These are phyloP conservation scores for Anacardium occidentale DNA, from an alignment of 345 rosid species.

Conservation along the genomic window DNA sequence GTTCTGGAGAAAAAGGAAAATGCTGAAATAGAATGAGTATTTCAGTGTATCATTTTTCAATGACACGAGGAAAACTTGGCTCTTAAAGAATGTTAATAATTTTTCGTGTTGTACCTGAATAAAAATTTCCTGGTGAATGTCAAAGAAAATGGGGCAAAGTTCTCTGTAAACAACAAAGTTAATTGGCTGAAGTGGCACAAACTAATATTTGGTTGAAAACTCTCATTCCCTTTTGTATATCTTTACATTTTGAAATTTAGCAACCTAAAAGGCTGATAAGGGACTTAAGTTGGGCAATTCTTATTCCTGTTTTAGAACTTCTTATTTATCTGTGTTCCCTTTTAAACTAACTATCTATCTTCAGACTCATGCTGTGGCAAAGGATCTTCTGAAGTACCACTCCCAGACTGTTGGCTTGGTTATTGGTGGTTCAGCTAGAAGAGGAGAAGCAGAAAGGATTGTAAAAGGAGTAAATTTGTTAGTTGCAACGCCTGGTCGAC, in stretches of 20 bases:
- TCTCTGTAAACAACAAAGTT: too few relatives aligned
- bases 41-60: too few relatives aligned
- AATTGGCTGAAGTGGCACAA: neutral
- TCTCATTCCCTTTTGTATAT: neutral
- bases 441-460: constrained; percentile 79
- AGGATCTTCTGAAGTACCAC: constrained; percentile 86
- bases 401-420: constrained; percentile 86
- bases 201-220: neutral
- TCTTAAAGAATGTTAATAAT: neutral
- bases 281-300: neutral
- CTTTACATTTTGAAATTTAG: neutral
- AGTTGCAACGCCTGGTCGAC: constrained; percentile 97
- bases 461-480: constrained; percentile 80
- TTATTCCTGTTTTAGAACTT: neutral
- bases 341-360: constrained; percentile 3
- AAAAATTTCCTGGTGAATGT: too few relatives aligned
- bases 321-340: neutral
- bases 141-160: too few relatives aligned
- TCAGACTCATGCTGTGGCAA: constrained; percentile 89
- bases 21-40: too few relatives aligned
- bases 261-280: neutral
- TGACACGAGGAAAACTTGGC: neutral
- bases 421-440: constrained; percentile 85
- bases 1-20: too few relatives aligned
- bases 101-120: too few relatives aligned